Conservation (phyloP, 495 filamentous ascomycete species). For the Xylaria venustula region DNA sequence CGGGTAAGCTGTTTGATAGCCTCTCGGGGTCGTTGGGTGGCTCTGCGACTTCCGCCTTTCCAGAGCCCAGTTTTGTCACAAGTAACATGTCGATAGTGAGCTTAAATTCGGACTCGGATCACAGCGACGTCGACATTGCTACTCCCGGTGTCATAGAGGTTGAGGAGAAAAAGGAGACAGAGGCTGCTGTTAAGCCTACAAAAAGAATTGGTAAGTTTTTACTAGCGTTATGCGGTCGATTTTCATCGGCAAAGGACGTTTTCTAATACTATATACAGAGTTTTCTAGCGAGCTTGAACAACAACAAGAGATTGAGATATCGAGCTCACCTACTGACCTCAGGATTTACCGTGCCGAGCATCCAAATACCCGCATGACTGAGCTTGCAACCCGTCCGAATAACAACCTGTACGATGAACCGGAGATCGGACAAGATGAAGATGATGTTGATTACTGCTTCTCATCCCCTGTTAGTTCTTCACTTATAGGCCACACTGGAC, state of each 20-base stretch:
- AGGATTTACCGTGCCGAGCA: neutral
- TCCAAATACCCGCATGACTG: neutral
- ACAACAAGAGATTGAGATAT: neutral
- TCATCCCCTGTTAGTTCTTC: constrained; percentile 13
- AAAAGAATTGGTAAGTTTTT: constrained; percentile 17
- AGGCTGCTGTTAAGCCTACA: neutral
- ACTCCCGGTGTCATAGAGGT: neutral
- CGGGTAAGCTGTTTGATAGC: constrained; percentile 24
- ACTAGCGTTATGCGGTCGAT: neutral
- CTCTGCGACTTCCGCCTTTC: constrained; percentile 9
- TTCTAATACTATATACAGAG: constrained; percentile 17
- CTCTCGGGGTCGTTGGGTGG: constrained; percentile 6
- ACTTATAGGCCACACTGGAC: constrained; percentile 25
- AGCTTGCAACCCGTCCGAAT: neutral
- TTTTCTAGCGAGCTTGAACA: constrained; percentile 10
- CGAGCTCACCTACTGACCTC: neutral
- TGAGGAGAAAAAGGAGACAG: constrained; percentile 3
- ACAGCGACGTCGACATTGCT: neutral
- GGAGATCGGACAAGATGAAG: neutral
- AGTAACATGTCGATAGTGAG: constrained; percentile 28
- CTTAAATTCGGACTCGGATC: constrained; percentile 10
- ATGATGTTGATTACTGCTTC: neutral
- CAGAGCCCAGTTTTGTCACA: constrained; percentile 10
- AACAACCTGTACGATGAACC: neutral
- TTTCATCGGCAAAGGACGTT: neutral